phyloP scores from a whole-genome alignment of 2,329 filamentous ascomycete species.

The Graphium sp. region DNA sequence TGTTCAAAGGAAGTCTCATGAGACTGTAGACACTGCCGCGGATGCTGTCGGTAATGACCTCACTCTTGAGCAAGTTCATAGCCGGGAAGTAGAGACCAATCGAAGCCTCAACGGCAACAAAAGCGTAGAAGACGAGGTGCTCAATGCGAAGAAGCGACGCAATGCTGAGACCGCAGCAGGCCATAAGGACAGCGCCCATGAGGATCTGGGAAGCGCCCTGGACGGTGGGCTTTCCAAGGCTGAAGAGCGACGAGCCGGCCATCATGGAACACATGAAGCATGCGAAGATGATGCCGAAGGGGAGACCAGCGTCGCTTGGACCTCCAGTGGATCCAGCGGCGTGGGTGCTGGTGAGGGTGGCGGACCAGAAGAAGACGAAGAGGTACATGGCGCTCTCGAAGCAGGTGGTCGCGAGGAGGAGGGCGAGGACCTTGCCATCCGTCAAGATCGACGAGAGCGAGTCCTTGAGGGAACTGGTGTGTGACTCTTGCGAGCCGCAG shows the following conservation, averaged over 20 bases:
- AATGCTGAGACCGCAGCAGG: conserved; percentile 19
- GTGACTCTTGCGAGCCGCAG: neutral
- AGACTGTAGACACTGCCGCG: conserved; percentile 38
- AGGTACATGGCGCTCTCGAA: conserved; percentile 47
- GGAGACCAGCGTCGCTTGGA: conserved; percentile 8
- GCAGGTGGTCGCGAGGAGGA: conserved; percentile 34
- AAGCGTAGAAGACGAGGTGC: conserved; percentile 31
- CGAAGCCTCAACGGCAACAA: conserved; percentile 39
- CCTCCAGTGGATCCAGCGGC: conserved; percentile 10
- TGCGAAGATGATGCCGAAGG: conserved; percentile 34
- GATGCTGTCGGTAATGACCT: conserved; percentile 32
- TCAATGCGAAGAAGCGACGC: conserved; percentile 23
- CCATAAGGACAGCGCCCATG: conserved; percentile 14
- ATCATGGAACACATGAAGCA: conserved; percentile 41
- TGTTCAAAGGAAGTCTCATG: conserved; percentile 37
- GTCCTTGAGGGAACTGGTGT: conserved; percentile 1
- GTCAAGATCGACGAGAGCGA: neutral
- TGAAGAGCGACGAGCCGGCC: conserved; percentile 31
- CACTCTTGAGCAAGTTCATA: conserved; percentile 35
- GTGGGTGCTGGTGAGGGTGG: conserved; percentile 28
- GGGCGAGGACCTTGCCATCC: conserved; percentile 21
- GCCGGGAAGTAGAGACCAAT: conserved; percentile 41
- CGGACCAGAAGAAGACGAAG: conserved; percentile 46
- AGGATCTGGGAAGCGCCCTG: conserved; percentile 14
- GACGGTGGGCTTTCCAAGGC: neutral